Conservation (phyloP, 306 rosid genomes). For the Sophora flavescens region DNA sequence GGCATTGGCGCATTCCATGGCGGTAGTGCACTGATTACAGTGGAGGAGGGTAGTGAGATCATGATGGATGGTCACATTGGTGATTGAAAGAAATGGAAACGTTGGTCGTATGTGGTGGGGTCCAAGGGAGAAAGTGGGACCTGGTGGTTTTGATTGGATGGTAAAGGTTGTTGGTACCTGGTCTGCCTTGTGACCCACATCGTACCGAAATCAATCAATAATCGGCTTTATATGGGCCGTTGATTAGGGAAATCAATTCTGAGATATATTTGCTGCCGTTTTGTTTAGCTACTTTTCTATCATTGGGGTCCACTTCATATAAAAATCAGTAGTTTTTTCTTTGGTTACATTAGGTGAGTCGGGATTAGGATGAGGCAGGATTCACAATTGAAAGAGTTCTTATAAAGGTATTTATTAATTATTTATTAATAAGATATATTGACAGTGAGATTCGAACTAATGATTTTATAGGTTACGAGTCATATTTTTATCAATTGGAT, state of each 20-base stretch:
- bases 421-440: no score
- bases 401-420: no score
- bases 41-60: slow-evolving; percentile 22
- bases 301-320: not conserved
- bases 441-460: no score
- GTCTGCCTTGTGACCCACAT: slow-evolving; percentile 51
- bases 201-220: not conserved
- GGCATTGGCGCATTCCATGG: not conserved
- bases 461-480: no score
- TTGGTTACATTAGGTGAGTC: no score
- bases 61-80: slow-evolving; percentile 26
- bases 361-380: no score
- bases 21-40: slow-evolving; percentile 33
- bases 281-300: not conserved
- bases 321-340: no score
- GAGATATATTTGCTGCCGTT: not conserved
- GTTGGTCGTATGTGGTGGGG: not conserved
- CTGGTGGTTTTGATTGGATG: slow-evolving; percentile 37
- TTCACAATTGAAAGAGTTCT: no score
- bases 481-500: no score
- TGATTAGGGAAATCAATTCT: slow-evolving; percentile 42
- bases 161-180: slow-evolving; percentile 26
- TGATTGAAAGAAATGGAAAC: slow-evolving; percentile 35
- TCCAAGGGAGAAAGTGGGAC: slow-evolving; percentile 33
- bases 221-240: slow-evolving; percentile 39